Percentiles rank a stretch among this genome's conserved stretches.
phyloP scores from a whole-genome alignment of 163 green algal species.

The Coccomyxa subellipsoidea region DNA sequence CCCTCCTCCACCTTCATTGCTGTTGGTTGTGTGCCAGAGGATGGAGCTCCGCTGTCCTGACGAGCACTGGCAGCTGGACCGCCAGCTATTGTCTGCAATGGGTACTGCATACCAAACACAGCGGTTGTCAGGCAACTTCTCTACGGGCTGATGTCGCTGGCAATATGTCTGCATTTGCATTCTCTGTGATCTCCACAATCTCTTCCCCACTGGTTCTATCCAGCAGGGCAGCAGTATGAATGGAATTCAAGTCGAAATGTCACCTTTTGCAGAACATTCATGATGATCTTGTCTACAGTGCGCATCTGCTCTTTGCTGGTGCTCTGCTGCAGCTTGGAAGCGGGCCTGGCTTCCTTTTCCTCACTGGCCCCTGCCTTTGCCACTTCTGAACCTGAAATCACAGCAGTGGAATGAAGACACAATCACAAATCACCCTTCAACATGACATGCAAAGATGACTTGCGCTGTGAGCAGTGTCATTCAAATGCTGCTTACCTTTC shows the following conservation, averaged over 20 bases:
- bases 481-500: not conserved
- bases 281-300: not conserved
- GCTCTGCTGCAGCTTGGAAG: not conserved
- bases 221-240: too few species aligned
- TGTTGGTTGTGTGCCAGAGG: not conserved
- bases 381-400: not conserved
- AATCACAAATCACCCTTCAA: not conserved
- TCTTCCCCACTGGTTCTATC: too few species aligned
- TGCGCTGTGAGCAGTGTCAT: not conserved
- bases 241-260: too few species aligned
- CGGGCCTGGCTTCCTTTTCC: not conserved
- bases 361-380: not conserved
- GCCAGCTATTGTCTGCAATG: not conserved
- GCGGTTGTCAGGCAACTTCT: not conserved
- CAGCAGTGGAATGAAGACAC: not conserved
- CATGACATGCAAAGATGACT: not conserved
- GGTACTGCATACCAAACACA: not conserved
- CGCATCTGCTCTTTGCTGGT: not conserved
- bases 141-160: too few species aligned
- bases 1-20: not conserved
- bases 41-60: not conserved
- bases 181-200: too few species aligned
- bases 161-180: too few species aligned
- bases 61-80: not conserved
- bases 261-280: not conserved